Conservation (phyloP, 2,329 filamentous ascomycete genomes). For the Metarhizium anisopliae region DNA sequence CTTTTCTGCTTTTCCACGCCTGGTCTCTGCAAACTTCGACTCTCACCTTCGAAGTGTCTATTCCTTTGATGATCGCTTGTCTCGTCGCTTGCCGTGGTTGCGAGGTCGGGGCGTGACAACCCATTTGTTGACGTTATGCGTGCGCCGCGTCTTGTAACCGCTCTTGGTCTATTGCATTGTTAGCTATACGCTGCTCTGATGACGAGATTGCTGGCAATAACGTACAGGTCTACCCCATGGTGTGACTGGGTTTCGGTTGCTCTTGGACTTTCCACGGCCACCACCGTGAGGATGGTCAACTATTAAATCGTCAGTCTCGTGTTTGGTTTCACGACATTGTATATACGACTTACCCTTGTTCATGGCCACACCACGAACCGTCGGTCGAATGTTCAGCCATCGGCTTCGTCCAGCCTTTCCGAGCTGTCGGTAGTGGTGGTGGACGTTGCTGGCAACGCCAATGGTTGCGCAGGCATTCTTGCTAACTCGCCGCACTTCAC, state of each 20-base stretch:
- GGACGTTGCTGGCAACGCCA: constrained; percentile 85
- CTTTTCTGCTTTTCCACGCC: not conserved
- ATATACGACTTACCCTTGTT: constrained; percentile 63
- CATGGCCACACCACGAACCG: constrained; percentile 96
- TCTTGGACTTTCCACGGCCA: constrained; percentile 98
- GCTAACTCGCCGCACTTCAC: constrained; percentile 81
- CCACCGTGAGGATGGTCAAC: constrained; percentile 97
- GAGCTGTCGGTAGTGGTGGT: constrained; percentile 81
- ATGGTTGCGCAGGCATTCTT: constrained; percentile 92
- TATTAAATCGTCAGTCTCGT: constrained; percentile 18
- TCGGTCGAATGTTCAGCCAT: constrained; percentile 90
- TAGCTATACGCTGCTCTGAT: not conserved
- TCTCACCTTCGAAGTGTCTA: constrained; percentile 2
- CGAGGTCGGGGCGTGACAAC: constrained; percentile 75
- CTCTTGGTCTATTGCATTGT: constrained; percentile 53
- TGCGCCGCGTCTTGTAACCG: constrained; percentile 85
- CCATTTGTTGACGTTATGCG: constrained; percentile 84
- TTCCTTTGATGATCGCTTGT: constrained; percentile 41
- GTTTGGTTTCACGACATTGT: not conserved
- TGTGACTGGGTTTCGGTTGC: constrained; percentile 88
- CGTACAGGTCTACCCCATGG: constrained; percentile 93
- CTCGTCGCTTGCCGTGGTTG: constrained; percentile 83
- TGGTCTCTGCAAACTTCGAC: not conserved
- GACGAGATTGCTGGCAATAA: constrained; percentile 14
- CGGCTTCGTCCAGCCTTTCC: constrained; percentile 92